Conservation (phyloP, 2,329 filamentous ascomycete genomes). For the Claviceps fusiformis region DNA sequence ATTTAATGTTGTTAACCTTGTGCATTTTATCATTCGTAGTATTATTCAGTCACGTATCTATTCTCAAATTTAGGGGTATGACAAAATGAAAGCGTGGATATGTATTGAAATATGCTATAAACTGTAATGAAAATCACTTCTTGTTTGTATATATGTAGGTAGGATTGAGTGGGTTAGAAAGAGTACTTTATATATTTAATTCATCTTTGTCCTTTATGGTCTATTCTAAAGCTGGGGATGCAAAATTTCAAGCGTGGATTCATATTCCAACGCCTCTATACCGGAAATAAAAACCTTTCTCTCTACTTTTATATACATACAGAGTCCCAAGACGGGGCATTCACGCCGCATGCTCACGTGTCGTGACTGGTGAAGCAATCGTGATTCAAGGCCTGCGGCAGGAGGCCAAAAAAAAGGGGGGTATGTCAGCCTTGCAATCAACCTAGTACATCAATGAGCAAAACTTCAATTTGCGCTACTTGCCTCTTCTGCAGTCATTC, state of each 20-base stretch:
- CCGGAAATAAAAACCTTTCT: neutral
- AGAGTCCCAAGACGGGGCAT: neutral
- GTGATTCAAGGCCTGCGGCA: constrained; percentile 13
- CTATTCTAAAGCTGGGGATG: neutral
- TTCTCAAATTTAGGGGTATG: too few relatives aligned
- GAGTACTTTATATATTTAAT: neutral
- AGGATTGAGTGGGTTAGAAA: too few relatives aligned
- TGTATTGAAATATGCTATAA: too few relatives aligned
- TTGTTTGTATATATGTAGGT: too few relatives aligned
- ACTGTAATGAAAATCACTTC: too few relatives aligned
- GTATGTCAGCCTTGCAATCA: neutral
- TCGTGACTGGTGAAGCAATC: constrained; percentile 5
- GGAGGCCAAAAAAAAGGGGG: neutral
- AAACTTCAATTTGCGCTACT: constrained; percentile 1
- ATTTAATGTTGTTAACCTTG: too few relatives aligned
- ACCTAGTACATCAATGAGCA: neutral
- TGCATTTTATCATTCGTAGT: too few relatives aligned
- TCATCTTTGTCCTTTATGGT: neutral
- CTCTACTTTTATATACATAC: neutral
- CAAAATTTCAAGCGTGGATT: neutral
- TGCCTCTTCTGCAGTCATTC: constrained; percentile 48
- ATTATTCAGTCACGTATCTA: too few relatives aligned
- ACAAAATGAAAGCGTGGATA: too few relatives aligned
- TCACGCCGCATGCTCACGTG: neutral
- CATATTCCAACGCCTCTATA: neutral